A percentile compares a stretch with the other conserved stretches of the same genome.
These are phyloP conservation scores for Sugiyamaella marilandica DNA, from an alignment of 805 yeast genomes.

Conservation along the genomic window DNA sequence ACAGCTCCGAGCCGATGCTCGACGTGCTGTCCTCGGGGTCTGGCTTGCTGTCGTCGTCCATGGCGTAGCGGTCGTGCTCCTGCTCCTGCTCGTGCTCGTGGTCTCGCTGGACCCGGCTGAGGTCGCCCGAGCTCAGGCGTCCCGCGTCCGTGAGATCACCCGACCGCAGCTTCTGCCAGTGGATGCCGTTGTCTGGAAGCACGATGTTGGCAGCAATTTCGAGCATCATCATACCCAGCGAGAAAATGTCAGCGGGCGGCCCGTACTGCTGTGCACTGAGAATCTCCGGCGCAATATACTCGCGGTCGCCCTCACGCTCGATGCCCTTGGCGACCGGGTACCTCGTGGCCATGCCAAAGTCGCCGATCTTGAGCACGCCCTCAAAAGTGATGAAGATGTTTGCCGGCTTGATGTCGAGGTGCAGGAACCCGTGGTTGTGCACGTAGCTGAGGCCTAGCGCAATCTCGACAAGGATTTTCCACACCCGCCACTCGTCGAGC, in stretches of 20 bases:
- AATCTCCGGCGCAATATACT: slow-evolving; percentile 96
- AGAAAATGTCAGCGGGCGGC: slow-evolving; percentile 89
- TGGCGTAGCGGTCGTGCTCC: not conserved
- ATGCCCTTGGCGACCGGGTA: slow-evolving; percentile 56
- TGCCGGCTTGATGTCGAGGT: slow-evolving; percentile 92
- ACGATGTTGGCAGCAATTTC: slow-evolving; percentile 95
- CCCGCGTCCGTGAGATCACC: slow-evolving; percentile 97
- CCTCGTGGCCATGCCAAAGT: slow-evolving; percentile 89
- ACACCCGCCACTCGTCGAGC: slow-evolving; percentile 93
- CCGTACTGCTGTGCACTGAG: slow-evolving; percentile 77
- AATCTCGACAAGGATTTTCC: slow-evolving; percentile 90
- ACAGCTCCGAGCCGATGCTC: not conserved
- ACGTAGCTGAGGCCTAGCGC: slow-evolving; percentile 74
- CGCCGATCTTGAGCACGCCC: slow-evolving; percentile 90
- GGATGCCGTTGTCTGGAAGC: slow-evolving; percentile 90
- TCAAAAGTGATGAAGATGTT: slow-evolving; percentile 92
- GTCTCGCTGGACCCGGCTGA: slow-evolving; percentile 30
- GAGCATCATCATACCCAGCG: slow-evolving; percentile 88
- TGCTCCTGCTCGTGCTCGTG: too few species aligned
- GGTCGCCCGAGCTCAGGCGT: slow-evolving; percentile 60
- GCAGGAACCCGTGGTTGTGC: slow-evolving; percentile 72
- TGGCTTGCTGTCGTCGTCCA: slow-evolving; percentile 4
- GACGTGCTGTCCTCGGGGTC: not conserved
- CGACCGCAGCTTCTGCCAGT: slow-evolving; percentile 92
- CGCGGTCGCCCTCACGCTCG: slow-evolving; percentile 96